phyloP scores from a whole-genome alignment of 139 green algal species.

The Astrephomene gubernaculifera region DNA sequence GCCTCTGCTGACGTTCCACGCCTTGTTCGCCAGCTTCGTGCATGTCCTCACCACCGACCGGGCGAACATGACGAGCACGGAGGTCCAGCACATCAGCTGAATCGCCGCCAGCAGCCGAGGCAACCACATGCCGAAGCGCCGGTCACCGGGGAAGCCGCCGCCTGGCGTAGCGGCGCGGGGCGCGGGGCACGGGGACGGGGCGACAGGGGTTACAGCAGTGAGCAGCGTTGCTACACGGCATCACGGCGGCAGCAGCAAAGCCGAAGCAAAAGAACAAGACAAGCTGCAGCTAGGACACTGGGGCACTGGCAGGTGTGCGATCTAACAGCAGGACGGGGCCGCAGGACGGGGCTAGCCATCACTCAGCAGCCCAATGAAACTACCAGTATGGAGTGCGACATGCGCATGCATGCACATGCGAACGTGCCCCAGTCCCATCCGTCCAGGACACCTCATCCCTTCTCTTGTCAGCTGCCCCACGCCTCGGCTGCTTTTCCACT shows the following conservation, averaged over 20 bases:
- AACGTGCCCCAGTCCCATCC: too few relatives aligned
- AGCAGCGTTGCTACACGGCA: background rate
- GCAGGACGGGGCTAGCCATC: too few relatives aligned
- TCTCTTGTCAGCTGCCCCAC: background rate
- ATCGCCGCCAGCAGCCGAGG: background rate
- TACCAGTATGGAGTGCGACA: too few relatives aligned
- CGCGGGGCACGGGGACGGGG: background rate
- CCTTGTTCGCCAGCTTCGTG: background rate
- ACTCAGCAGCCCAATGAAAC: too few relatives aligned
- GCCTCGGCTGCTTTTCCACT: background rate
- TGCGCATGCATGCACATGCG: too few relatives aligned
- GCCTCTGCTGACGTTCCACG: background rate
- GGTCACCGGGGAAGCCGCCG: background rate
- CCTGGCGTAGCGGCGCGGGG: background rate
- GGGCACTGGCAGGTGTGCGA: background rate
- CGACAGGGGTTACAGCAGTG: background rate
- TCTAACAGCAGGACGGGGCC: background rate
- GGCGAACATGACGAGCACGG: constrained; percentile 33
- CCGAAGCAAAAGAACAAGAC: background rate
- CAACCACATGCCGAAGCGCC: constrained; percentile 31
- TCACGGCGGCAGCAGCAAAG: background rate
- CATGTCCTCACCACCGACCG: background rate
- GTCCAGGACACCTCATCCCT: too few relatives aligned
- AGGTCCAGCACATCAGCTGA: constrained; percentile 25
- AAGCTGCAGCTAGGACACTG: background rate